Percentiles rank a stretch among this genome's conserved stretches.
Conservation (phyloP, 148 eudicot species). For the Oxyria digyna region DNA sequence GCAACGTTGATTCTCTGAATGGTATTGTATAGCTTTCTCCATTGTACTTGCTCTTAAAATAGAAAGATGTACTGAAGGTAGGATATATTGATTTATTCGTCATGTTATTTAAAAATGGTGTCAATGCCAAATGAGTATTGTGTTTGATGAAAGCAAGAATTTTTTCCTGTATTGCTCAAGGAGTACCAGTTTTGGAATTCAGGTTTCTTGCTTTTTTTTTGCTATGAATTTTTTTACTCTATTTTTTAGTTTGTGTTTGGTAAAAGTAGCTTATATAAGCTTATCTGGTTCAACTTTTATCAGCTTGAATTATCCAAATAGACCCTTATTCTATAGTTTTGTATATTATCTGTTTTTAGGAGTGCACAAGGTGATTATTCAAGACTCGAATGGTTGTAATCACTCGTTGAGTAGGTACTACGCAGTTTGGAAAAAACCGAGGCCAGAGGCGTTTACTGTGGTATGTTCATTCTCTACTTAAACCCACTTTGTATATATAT, state of each 20-base stretch:
- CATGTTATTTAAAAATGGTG: too few species aligned
- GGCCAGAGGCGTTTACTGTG: slow-evolving; percentile 78
- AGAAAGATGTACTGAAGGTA: too few species aligned
- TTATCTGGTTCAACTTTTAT: too few species aligned
- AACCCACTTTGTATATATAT: not conserved
- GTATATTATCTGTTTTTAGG: slow-evolving; percentile 22
- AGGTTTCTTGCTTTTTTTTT: slow-evolving; percentile 27
- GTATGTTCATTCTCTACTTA: slow-evolving; percentile 26
- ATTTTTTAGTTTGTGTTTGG: not conserved
- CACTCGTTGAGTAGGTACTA: slow-evolving; percentile 64
- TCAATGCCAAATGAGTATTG: too few species aligned
- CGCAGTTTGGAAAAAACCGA: slow-evolving; percentile 86
- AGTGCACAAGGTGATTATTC: slow-evolving; percentile 56
- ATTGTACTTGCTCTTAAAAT: too few species aligned
- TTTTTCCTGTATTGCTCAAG: slow-evolving; percentile 60
- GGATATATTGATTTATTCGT: too few species aligned
- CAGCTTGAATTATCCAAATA: too few species aligned
- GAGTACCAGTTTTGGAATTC: slow-evolving; percentile 79
- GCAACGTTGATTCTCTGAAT: too few species aligned
- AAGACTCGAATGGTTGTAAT: slow-evolving; percentile 38
- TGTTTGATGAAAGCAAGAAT: too few species aligned
- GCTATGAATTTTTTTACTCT: not conserved
- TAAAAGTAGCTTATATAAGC: too few species aligned
- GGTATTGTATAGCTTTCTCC: too few species aligned
- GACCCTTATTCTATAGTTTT: too few species aligned